These are phyloP conservation scores for Chloris gayana DNA, from an alignment of 176 grass and related monocot species.

Conservation along the genomic window DNA sequence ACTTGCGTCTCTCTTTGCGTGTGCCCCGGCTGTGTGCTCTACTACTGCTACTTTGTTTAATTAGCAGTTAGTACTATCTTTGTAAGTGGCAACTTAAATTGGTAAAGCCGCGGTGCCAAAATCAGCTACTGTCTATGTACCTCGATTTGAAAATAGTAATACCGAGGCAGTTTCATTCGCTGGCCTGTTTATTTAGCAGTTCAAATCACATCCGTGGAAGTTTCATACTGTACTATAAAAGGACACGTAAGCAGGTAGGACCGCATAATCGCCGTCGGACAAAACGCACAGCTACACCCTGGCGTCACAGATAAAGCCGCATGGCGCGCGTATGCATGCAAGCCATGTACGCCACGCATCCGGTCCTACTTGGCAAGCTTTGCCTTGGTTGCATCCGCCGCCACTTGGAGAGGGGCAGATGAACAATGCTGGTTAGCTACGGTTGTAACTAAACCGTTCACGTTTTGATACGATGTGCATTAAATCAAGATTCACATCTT, in stretches of 20 bases:
- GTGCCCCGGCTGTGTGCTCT: neutral
- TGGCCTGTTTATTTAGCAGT: neutral
- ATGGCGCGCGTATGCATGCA: constrained; percentile 2
- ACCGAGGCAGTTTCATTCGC: neutral
- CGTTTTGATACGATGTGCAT: neutral
- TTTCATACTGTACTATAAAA: neutral
- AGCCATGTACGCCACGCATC: constrained; percentile 21
- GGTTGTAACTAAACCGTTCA: neutral
- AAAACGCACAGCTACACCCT: constrained; percentile 13
- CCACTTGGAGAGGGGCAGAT: no score
- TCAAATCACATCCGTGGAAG: neutral
- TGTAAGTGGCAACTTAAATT: neutral
- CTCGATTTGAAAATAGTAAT: no score
- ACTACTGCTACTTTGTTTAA: neutral
- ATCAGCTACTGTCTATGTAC: neutral
- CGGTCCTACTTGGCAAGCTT: constrained; percentile 16
- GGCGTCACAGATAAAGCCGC: constrained; percentile 1
- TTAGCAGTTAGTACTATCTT: neutral
- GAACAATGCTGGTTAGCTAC: neutral
- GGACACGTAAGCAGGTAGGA: neutral
- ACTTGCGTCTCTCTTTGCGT: constrained; percentile 22
- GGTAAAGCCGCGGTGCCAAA: neutral
- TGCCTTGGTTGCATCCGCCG: constrained; percentile 14
- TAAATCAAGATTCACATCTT: neutral
- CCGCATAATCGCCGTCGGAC: neutral